Evolutionary conservation across 1,284 basidiomycete genomes (phyloP), one percentile per base, ranked within the genome.

Genomic region (Moniliophthora roreri): DNA sequence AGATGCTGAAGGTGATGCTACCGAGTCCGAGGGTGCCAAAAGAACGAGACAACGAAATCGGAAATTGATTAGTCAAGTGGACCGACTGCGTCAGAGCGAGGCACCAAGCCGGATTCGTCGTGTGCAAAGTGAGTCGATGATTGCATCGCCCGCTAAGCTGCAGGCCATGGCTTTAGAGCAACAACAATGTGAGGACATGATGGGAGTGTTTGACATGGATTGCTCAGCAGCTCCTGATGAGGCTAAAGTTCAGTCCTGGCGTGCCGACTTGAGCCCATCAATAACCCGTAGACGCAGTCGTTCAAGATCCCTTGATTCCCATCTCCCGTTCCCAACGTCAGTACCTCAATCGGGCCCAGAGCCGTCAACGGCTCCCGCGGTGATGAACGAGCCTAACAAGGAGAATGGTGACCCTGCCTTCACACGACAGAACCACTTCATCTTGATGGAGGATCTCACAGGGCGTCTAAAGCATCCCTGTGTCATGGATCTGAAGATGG

Each of bases 401-500:
- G 53, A 56, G 15, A 65, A 69, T 54, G 55, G 61, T 9, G 66
- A 75, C 52, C 61, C 70, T 54, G 63, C 76, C 60, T 77, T 88
- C 44, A 84, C 91, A 13, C 85, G 95, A 15, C 95, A 97, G 70
- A 95, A 98, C 68, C 90, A 98, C 66, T 99, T 99, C 70, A 95
- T 99, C 62, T 80, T 99, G 58, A 96, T 99, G 93, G 96, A 99
- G 71, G 97, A 99, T 66, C 76, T 99, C 41, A 99, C 96, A 1
- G 97, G 97, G 18, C 79, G 91, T n/a, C 73, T 98, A 61, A 95
- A 91, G 69, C 85, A 85, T 50, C 93, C 97, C 3, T 99, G 96
- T 66, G 97, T 99, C 39, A 83, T 99, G 60, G 96, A 99, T 71
- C 77, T 99, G 63, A 99, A 99, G 79, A 99, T 99, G 96, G 96